Conservation (phyloP, 2,329 filamentous ascomycete genomes). For the Sphaerulina vaccinii region DNA sequence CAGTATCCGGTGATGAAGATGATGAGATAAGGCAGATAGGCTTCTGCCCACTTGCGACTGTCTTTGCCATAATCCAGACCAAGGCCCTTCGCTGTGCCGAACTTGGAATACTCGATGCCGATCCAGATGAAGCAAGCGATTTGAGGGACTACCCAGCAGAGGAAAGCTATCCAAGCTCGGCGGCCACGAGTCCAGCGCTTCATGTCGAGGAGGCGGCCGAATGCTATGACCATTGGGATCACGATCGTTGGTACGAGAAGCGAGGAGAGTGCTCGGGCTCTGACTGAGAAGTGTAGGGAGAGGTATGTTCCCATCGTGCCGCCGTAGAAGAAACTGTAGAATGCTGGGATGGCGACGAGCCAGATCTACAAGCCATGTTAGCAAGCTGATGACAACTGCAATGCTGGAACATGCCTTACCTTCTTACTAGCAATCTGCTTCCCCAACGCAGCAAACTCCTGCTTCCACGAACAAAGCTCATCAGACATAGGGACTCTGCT, state of each 20-base stretch:
- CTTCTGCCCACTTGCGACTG: constrained; percentile 20
- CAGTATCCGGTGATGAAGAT: constrained; percentile 29
- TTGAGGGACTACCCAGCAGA: constrained; percentile 35
- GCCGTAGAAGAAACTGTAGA: constrained; percentile 44
- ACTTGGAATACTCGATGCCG: constrained; percentile 24
- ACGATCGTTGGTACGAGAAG: constrained; percentile 32
- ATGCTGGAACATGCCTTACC: constrained; percentile 19
- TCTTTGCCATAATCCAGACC: constrained; percentile 23
- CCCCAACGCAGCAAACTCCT: constrained; percentile 29
- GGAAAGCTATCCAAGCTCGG: constrained; percentile 34
- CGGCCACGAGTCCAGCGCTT: constrained; percentile 33
- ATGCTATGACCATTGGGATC: constrained; percentile 27
- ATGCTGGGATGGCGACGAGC: constrained; percentile 39
- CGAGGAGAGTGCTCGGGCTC: constrained; percentile 37
- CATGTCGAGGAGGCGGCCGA: constrained; percentile 29
- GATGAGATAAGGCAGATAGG: constrained; percentile 29
- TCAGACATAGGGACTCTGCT: constrained; percentile 26
- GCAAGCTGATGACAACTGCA: background rate
- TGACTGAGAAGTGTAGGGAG: constrained; percentile 38
- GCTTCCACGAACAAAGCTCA: constrained; percentile 16
- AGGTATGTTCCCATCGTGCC: constrained; percentile 41
- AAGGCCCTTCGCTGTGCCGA: background rate
- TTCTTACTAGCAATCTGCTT: constrained; percentile 30
- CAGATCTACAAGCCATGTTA: constrained; percentile 26
- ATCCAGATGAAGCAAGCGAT: constrained; percentile 38